Base-by-base conservation (phyloP, 495 filamentous ascomycete species). In the Chaetomidium leptoderma region DNA sequence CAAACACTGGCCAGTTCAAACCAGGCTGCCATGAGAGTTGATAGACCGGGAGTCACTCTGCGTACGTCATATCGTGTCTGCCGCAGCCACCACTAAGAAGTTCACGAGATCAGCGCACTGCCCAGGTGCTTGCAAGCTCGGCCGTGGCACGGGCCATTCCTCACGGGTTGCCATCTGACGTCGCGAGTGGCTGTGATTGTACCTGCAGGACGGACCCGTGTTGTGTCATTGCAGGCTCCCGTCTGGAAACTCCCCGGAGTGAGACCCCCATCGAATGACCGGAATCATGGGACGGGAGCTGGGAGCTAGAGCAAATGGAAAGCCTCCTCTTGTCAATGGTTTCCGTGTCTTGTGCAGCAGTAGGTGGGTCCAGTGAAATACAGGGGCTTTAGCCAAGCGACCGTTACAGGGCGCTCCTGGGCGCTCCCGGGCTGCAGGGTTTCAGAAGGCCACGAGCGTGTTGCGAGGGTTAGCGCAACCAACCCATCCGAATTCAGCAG, bases 351-450 rank as follows among this genome's bases (percentile, higher is more conserved):
- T 13, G 30, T 32, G 6, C 4, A 6, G 10, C 23, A 29, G 16
- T 10, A 10, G 26, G 49, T 40, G 33, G 49, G 32, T 21, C 23
- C 6, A 14, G 11, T 53, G 49, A 40, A 53, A 26, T 43, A 43
- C 51, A 43, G 51, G 36, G 51, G 36, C 21, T 21, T 53, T 32
- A 42, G 4, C 51, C 36, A 40, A 53, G 50, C 50, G 24, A 40
- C 50, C 50, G 50, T 53, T 53, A 42, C 51, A 53, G 27, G 51
- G 37, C 36, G 39, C 36, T 17, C 49, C 33, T 40, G 32, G n/a
- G n/a, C n/a, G n/a, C n/a, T n/a, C n/a, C n/a, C n/a, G n/a, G n/a
- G 47, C 23, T 50, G 58, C 58, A 60, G 58, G 58, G 58, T 60
- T 60, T 60, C 58, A 60, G 58, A 60, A 47, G 47, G 27, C 24